A percentile compares a stretch with the other conserved stretches of the same genome.
These are phyloP conservation scores for Phytophthora citricola DNA, from an alignment of 352 stramenopile species.

Conservation along the genomic window DNA sequence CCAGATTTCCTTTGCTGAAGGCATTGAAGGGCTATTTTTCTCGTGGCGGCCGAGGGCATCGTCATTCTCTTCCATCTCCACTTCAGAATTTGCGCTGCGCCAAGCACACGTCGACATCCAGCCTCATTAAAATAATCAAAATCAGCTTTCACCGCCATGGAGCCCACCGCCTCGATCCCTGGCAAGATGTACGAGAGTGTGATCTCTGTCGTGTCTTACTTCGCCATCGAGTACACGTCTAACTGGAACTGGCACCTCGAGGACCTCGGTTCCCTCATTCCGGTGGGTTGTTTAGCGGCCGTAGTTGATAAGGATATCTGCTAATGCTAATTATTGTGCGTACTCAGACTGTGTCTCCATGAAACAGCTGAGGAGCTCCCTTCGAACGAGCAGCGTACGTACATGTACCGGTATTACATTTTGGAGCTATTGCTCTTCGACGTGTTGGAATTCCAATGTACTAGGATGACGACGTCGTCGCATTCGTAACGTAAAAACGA, in stretches of 20 bases:
- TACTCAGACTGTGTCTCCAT: constrained; percentile 5
- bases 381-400: too few relatives aligned
- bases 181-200: constrained; percentile 30
- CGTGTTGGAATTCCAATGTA: too few relatives aligned
- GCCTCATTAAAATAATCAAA: neutral
- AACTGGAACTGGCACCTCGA: constrained; percentile 41
- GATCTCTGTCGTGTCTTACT: constrained; percentile 32
- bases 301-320: neutral
- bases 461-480: too few relatives aligned
- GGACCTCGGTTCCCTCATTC: constrained; percentile 30
- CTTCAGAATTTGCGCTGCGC: constrained; percentile 19
- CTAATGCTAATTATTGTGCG: neutral
- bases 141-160: constrained; percentile 3
- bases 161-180: constrained; percentile 22
- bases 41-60: neutral
- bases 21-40: constrained; percentile 2
- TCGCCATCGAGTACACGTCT: constrained; percentile 35
- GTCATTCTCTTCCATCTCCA: constrained; percentile 5
- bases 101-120: neutral
- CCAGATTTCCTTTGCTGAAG: constrained; percentile 5
- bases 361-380: neutral
- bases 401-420: too few relatives aligned
- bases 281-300: neutral
- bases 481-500: too few relatives aligned
- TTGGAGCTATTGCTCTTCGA: too few relatives aligned